Base-by-base conservation (phyloP, 2,329 filamentous ascomycete species). In the Mycosphaerella sp. region DNA sequence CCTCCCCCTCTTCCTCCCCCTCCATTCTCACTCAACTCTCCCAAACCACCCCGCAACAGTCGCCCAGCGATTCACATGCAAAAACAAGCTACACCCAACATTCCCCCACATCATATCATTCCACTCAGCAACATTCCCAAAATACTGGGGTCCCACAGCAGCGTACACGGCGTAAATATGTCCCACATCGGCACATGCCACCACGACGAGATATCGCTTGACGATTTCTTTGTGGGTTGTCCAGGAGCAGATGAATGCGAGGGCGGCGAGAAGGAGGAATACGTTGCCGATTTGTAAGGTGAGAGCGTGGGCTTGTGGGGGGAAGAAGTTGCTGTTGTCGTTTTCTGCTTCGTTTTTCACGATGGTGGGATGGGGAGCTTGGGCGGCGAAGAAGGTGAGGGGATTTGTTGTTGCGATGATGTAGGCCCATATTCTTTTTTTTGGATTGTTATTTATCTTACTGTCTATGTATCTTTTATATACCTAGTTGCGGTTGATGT, bases 171-270 rank as follows among this genome's bases (percentile, higher is more conserved):
- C 59, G 52, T 57, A 58, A 11, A 60, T 48, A 49, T 62, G 59
- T 32, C 55, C 58, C 2, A 60, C 21, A 45, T 60, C 59, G 12
- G 55, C 59, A 14, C 60, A 21, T 4, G 58, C 59, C 14, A 60
- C 58, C 1, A 45, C 48, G 17, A 53, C 39, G 1, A 61, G 40
- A 48, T 61, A 61, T 17, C 51, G 48, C 9, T 53, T 54, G 39
- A 26, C 47, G 11, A 53, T 56, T 2, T 29, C 34, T 5, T 50
- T 4, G 34, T 60, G 49, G 3, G 31, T 55, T 7, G 58, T 62
- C 58, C 55, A 60, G 56, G 53, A 58, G 53, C 58, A 60, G 36
- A 62, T 57, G n/a, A 62, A 23, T 3, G 53, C 58, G 36, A 62
- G 50, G 4, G 54, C 43, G 8, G 51, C 59, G 5, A 60, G 49